A percentile compares a stretch with the other conserved stretches of the same genome.
Evolutionary conservation across 768 basidiomycete genomes (phyloP).

Genomic region (Rhizopogon vesiculosus): DNA sequence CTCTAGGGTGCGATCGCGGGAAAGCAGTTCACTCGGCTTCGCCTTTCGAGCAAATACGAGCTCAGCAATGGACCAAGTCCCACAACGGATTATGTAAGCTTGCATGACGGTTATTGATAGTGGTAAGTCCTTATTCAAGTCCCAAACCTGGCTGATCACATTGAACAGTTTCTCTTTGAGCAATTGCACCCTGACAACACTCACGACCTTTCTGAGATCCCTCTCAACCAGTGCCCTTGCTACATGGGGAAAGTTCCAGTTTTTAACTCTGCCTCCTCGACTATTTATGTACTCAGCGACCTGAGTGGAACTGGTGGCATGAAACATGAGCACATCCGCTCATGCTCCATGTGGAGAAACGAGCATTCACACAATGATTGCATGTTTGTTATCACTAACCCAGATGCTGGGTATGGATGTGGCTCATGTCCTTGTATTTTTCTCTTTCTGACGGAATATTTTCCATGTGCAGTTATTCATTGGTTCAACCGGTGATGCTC

Average conservation of each 20-base stretch:
- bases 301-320: slow-evolving; percentile 24
- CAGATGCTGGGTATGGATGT: slow-evolving; percentile 14
- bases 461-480: too few relatives aligned
- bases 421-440: slow-evolving; percentile 16
- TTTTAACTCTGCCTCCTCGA: slow-evolving; percentile 2
- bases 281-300: slow-evolving; percentile 26
- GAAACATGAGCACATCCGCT: slow-evolving; percentile 22
- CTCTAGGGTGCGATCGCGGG: too few relatives aligned
- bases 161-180: too few relatives aligned
- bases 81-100: too few relatives aligned
- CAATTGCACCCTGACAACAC: slow-evolving; percentile 9
- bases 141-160: too few relatives aligned
- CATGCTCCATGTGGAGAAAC: slow-evolving; percentile 22
- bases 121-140: too few relatives aligned
- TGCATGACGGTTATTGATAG: too few relatives aligned
- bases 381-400: slow-evolving; percentile 16
- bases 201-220: slow-evolving; percentile 4
- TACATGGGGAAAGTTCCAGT: slow-evolving; percentile 1
- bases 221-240: slow-evolving; percentile 8
- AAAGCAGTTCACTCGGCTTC: too few relatives aligned
- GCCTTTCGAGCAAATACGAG: too few relatives aligned
- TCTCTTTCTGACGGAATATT: slow-evolving; percentile 15
- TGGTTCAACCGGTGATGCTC: too few relatives aligned
- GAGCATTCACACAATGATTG: slow-evolving; percentile 23
- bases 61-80: too few relatives aligned